Evolutionary conservation across 305 asterid genomes (phyloP).

Genomic region (Rubia tinctorum): DNA sequence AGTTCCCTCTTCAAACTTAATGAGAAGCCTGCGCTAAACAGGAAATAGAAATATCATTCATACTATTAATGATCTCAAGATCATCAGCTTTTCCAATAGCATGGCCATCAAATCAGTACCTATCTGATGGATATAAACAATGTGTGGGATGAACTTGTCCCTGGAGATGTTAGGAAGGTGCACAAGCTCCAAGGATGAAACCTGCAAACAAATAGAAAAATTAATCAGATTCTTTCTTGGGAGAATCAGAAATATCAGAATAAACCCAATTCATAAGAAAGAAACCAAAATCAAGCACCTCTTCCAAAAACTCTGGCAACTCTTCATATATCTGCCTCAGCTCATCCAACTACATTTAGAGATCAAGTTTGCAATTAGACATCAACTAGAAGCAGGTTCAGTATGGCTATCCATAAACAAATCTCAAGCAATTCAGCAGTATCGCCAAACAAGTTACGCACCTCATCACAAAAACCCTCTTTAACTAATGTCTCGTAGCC

Average conservation of each 20-base stretch:
- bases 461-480: constrained; percentile 96
- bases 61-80: neutral
- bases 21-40: no score
- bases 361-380: constrained; percentile 17
- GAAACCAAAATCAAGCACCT: constrained; percentile 49
- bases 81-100: neutral
- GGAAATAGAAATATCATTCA: no score
- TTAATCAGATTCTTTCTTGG: constrained; percentile 1
- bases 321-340: constrained; percentile 97
- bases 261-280: constrained; percentile 6
- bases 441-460: constrained; percentile 23
- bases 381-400: neutral
- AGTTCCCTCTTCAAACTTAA: neutral
- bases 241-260: neutral
- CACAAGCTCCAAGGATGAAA: constrained; percentile 81
- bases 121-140: constrained; percentile 88
- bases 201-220: constrained; percentile 45
- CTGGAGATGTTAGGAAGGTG: constrained; percentile 65
- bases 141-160: constrained; percentile 63
- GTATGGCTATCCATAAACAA: neutral
- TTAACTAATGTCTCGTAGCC: constrained; percentile 86
- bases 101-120: constrained; percentile 33
- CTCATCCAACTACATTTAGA: constrained; percentile 80
- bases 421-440: neutral
- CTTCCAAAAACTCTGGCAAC: constrained; percentile 92